Percentiles rank a stretch among this genome's conserved stretches.
phyloP scores from a whole-genome alignment of 1,284 basidiomycete genomes.

The Rhodotorula sp. region DNA sequence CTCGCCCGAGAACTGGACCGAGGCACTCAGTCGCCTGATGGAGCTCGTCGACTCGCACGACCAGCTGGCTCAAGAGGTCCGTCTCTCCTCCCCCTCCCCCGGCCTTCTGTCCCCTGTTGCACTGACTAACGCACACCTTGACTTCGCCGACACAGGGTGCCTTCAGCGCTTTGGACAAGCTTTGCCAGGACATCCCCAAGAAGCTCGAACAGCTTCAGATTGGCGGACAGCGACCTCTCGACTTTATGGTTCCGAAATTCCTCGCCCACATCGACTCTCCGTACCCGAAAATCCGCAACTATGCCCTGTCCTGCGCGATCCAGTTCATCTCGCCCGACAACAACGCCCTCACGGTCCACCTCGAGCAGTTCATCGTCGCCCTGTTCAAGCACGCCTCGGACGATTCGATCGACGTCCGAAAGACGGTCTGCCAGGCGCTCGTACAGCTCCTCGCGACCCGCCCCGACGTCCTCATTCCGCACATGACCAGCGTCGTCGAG shows the following conservation, averaged over 20 bases:
- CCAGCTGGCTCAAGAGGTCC: conserved; percentile 76
- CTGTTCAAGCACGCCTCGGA: conserved; percentile 94
- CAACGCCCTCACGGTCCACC: conserved; percentile 57
- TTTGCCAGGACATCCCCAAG: conserved; percentile 94
- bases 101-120: background rate
- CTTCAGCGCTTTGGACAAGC: conserved; percentile 90
- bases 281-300: conserved; percentile 82
- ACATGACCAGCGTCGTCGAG: conserved; percentile 92
- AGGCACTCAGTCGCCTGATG: conserved; percentile 80
- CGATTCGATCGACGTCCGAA: conserved; percentile 84
- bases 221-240: conserved; percentile 68
- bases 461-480: conserved; percentile 94
- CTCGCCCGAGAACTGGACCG: conserved; percentile 79
- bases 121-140: background rate
- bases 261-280: conserved; percentile 63
- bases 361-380: conserved; percentile 87
- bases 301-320: conserved; percentile 89
- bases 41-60: conserved; percentile 71
- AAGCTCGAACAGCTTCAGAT: conserved; percentile 87
- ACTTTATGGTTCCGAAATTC: conserved; percentile 95
- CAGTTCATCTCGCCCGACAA: conserved; percentile 79
- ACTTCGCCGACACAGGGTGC: conserved; percentile 64
- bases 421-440: conserved; percentile 93
- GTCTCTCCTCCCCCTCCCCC: conserved; percentile 47
- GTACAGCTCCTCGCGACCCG: conserved; percentile 87